phyloP scores from a whole-genome alignment of 139 green algal genomes.

The Deuterostichococcus epilithicus region DNA sequence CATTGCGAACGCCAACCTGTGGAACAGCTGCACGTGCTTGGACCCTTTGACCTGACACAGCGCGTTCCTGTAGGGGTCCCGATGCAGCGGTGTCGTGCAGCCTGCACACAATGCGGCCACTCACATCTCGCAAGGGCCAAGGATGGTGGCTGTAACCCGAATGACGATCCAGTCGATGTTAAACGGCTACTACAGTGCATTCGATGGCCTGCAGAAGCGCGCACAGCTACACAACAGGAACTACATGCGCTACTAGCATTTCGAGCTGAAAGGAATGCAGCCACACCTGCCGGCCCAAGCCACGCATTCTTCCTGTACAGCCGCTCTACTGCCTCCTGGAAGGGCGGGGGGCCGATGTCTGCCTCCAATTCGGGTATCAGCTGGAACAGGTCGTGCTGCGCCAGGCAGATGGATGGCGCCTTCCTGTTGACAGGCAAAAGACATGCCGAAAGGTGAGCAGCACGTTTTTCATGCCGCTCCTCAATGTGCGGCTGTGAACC shows the following conservation, averaged over 20 bases:
- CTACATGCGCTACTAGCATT: no score
- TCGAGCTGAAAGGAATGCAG: background rate
- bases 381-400: background rate
- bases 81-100: slow-evolving; percentile 10
- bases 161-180: no score
- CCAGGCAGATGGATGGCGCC: background rate
- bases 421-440: no score
- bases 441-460: no score
- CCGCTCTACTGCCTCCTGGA: slow-evolving; percentile 6
- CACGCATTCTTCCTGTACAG: slow-evolving; percentile 15
- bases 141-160: no score
- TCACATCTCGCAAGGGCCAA: no score
- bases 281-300: slow-evolving; percentile 7
- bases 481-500: no score
- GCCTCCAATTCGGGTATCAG: background rate
- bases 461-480: no score
- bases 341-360: background rate
- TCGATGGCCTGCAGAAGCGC: background rate
- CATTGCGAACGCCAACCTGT: no score
- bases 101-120: background rate
- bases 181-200: no score
- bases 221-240: background rate
- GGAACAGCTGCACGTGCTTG: slow-evolving; percentile 12
- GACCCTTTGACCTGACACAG: slow-evolving; percentile 17
- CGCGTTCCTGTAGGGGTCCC: slow-evolving; percentile 18